phyloP scores from a whole-genome alignment of 768 basidiomycete genomes.

The Hysterangium stoloniferum region DNA sequence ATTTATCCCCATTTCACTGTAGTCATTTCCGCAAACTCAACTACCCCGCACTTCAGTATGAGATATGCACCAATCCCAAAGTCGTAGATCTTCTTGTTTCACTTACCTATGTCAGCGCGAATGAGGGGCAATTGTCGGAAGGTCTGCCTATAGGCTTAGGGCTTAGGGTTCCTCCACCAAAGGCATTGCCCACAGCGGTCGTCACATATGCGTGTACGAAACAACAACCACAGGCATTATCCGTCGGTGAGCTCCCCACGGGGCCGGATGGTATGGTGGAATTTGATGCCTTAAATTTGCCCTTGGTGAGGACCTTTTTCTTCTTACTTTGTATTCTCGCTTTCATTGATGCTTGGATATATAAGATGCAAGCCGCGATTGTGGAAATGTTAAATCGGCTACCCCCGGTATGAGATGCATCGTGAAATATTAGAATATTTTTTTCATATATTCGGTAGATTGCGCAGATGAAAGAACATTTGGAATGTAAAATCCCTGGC shows the following conservation, averaged over 20 bases:
- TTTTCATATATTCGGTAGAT: slow-evolving; percentile 32
- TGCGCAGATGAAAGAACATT: slow-evolving; percentile 48
- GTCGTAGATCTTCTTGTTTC: slow-evolving; percentile 66
- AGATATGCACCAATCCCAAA: slow-evolving; percentile 55
- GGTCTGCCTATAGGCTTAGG: slow-evolving; percentile 55
- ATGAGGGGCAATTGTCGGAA: slow-evolving; percentile 45
- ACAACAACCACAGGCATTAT: neutral
- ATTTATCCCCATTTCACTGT: neutral
- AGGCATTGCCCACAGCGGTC: neutral
- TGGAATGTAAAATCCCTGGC: slow-evolving; percentile 43
- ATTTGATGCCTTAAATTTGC: slow-evolving; percentile 38
- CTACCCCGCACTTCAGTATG: slow-evolving; percentile 39
- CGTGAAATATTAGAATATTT: neutral
- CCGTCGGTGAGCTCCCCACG: neutral
- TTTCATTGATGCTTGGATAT: slow-evolving; percentile 7
- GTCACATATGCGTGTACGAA: no score
- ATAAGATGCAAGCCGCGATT: slow-evolving; percentile 43
- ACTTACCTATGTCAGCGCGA: slow-evolving; percentile 49
- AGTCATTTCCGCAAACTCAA: neutral
- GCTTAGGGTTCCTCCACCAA: slow-evolving; percentile 42
- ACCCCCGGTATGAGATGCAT: slow-evolving; percentile 32
- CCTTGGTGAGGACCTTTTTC: slow-evolving; percentile 27
- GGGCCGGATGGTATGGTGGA: slow-evolving; percentile 37
- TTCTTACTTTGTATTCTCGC: neutral
- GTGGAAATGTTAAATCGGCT: slow-evolving; percentile 35